A percentile compares a stretch with the other conserved stretches of the same genome.
Evolutionary conservation across 805 yeast species (phyloP).

Genomic region (Starmerella stigmatis): DNA sequence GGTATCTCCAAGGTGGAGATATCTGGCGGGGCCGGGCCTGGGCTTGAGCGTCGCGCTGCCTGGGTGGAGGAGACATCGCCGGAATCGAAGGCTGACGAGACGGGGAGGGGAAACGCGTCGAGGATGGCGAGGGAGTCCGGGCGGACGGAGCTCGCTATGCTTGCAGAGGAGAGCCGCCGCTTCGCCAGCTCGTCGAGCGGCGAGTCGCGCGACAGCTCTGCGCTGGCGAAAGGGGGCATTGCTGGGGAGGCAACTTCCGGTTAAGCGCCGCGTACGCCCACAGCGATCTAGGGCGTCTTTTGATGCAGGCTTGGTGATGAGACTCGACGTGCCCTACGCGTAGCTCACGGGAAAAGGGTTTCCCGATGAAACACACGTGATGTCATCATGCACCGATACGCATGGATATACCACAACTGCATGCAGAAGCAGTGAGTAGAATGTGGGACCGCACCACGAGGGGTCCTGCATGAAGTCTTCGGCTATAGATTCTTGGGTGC

Average conservation of each 20-base stretch:
- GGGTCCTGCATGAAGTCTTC: no score
- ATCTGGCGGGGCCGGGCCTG: no score
- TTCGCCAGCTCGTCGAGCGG: constrained; percentile 14
- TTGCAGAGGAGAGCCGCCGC: constrained; percentile 3
- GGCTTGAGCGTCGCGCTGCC: no score
- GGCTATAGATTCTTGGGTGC: no score
- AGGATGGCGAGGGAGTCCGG: constrained; percentile 10
- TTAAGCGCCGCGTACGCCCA: neutral
- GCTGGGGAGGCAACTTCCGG: neutral
- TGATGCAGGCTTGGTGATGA: neutral
- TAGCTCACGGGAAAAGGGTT: constrained; percentile 1
- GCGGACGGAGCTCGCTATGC: neutral
- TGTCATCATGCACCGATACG: neutral
- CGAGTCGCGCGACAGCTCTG: constrained; percentile 9
- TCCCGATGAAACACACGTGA: neutral
- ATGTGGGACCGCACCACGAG: no score
- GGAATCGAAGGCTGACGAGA: neutral
- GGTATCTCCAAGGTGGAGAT: no score
- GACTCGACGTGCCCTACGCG: no score
- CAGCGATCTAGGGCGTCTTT: neutral
- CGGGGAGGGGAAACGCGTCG: constrained; percentile 20
- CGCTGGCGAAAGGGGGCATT: constrained; percentile 2
- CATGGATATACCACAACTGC: neutral
- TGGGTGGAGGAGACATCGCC: no score
- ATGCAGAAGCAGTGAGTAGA: neutral